Base-by-base conservation (phyloP, 75 land plant genomes). In the Adiantum capillusveneris region DNA sequence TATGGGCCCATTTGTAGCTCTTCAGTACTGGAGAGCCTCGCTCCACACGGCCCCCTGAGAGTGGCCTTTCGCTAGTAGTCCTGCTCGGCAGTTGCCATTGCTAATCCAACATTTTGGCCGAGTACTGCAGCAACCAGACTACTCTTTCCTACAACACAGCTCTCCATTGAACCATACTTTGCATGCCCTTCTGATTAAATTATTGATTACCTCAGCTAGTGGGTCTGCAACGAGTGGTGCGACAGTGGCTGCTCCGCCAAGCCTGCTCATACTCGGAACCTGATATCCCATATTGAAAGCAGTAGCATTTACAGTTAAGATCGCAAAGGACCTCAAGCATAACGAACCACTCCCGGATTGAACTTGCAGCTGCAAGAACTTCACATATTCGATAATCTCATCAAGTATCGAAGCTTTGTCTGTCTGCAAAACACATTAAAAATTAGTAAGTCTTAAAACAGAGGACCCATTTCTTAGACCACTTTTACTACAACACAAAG, bases 391-490 rank as follows among this genome's bases (percentile, higher is more conserved):
- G 60, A 94, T 89, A n/a, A 87, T 87, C 57, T 90, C 98, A 76
- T 94, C 98, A 67, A 94, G 68, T 91, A 90, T 94, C 0, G 98
- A 86, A n/a, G 98, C 98, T 53, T 94, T 94, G 57, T 94, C 96
- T 1, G 88, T 84, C 98, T 93, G 73, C 57, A 62, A 58, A 20
- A 5, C n/a, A n/a, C n/a, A n/a, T n/a, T n/a, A n/a, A n/a, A n/a
- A n/a, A n/a, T n/a, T n/a, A n/a, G n/a, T n/a, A n/a, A n/a, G n/a
- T n/a, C n/a, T n/a, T n/a, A n/a, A n/a, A n/a, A n/a, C n/a, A n/a
- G n/a, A n/a, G n/a, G n/a, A n/a, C n/a, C n/a, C n/a, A n/a, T n/a
- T n/a, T n/a, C n/a, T n/a, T n/a, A n/a, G n/a, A n/a, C n/a, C n/a
- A n/a, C n/a, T n/a, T n/a, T n/a, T n/a, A n/a, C n/a, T n/a, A n/a